Conservation (phyloP, 2,329 filamentous ascomycete species). For the Talaromyces sp. region DNA sequence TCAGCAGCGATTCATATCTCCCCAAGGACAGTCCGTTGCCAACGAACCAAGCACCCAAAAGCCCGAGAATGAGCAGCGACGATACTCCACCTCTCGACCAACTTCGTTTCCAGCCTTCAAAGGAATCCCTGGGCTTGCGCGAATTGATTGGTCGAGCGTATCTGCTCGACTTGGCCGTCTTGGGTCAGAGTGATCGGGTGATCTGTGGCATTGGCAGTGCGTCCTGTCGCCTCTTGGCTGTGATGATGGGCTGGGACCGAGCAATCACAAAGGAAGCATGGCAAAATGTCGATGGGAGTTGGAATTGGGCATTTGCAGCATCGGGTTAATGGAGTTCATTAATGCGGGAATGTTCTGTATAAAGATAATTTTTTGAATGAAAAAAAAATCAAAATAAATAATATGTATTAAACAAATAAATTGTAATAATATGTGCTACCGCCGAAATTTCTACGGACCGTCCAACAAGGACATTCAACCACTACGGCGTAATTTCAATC, state of each 20-base stretch:
- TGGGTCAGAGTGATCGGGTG: conserved; percentile 62
- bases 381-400: background rate
- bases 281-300: conserved; percentile 73
- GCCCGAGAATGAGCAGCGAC: background rate
- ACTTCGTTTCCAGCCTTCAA: conserved; percentile 19
- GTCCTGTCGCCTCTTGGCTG: conserved; percentile 65
- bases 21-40: conserved; percentile 25
- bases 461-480: conserved; percentile 2
- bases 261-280: conserved; percentile 57
- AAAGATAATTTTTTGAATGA: background rate
- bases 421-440: background rate
- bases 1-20: conserved; percentile 10
- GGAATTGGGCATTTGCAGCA: conserved; percentile 48
- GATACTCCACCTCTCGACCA: background rate
- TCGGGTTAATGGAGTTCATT: background rate
- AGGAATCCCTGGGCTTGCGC: conserved; percentile 57
- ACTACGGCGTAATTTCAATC: conserved; percentile 37
- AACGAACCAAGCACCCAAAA: conserved; percentile 13
- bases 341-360: background rate
- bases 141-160: conserved; percentile 75
- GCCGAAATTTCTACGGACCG: background rate
- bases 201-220: conserved; percentile 66
- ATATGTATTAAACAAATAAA: background rate
- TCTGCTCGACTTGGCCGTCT: conserved; percentile 70
- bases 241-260: conserved; percentile 79